Evolutionary conservation across 2,329 filamentous ascomycete genomes (phyloP).

Genomic region (Diaporthe citrichinensis): DNA sequence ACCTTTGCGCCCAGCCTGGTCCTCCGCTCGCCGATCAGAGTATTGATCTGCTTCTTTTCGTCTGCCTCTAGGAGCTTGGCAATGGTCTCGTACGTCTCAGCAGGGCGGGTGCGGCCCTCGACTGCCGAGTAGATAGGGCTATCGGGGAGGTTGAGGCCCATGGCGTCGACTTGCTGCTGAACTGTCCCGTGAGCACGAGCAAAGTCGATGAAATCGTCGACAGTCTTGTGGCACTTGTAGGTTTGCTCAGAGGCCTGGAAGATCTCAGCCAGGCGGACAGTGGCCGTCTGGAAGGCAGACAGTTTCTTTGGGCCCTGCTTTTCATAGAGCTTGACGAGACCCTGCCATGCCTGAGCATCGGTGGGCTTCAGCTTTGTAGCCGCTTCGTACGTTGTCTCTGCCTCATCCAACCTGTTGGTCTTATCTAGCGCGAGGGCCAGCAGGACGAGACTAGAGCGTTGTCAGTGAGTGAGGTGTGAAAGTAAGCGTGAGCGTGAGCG

Average conservation of each 20-base stretch:
- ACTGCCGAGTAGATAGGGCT: slow-evolving; percentile 86
- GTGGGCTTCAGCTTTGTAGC: slow-evolving; percentile 80
- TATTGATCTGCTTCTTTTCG: slow-evolving; percentile 91
- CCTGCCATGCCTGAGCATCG: slow-evolving; percentile 92
- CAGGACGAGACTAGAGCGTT: slow-evolving; percentile 77
- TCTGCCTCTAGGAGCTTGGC: slow-evolving; percentile 87
- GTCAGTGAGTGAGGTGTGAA: slow-evolving; percentile 35
- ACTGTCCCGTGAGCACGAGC: slow-evolving; percentile 80
- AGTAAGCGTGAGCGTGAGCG: not conserved
- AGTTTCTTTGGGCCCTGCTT: slow-evolving; percentile 79
- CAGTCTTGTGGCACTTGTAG: slow-evolving; percentile 74
- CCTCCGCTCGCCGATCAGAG: slow-evolving; percentile 87
- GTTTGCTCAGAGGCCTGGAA: slow-evolving; percentile 77
- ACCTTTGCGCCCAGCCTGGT: slow-evolving; percentile 89
- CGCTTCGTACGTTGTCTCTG: slow-evolving; percentile 81
- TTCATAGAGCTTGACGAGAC: slow-evolving; percentile 88
- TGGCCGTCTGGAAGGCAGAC: slow-evolving; percentile 80
- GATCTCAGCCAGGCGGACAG: slow-evolving; percentile 80
- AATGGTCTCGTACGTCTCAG: slow-evolving; percentile 84
- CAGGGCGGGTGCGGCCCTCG: slow-evolving; percentile 86
- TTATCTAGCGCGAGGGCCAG: slow-evolving; percentile 89
- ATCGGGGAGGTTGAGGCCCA: slow-evolving; percentile 83
- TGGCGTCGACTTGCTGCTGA: slow-evolving; percentile 80
- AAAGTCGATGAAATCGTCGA: slow-evolving; percentile 85
- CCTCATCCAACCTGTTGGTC: slow-evolving; percentile 76